Evolutionary conservation across 139 green algal genomes (phyloP).

Genomic region (Chlorella sorokiniana): DNA sequence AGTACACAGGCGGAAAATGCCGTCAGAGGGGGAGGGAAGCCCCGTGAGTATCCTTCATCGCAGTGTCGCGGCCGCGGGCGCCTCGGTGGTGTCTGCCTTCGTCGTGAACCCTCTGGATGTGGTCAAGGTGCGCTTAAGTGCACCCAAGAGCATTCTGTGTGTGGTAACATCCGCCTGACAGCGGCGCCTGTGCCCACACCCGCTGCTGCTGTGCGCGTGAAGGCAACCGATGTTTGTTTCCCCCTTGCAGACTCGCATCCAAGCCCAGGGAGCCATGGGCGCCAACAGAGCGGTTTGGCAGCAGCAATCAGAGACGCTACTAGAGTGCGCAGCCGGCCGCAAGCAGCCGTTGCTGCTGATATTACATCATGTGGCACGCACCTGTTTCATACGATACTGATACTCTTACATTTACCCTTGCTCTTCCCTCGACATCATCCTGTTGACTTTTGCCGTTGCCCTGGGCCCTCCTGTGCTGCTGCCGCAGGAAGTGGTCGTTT

Average conservation of each 20-base stretch:
- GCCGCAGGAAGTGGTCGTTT: conserved; percentile 53
- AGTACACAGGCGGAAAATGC: not conserved
- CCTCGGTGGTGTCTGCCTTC: conserved; percentile 66
- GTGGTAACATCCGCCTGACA: not conserved
- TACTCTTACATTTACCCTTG: not conserved
- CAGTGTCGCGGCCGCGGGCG: conserved; percentile 64
- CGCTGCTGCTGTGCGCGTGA: not conserved
- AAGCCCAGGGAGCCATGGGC: conserved; percentile 54
- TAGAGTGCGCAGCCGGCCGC: conserved; percentile 38
- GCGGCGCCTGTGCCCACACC: not conserved
- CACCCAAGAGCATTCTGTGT: not conserved
- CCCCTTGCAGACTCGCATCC: conserved; percentile 62
- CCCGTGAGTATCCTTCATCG: conserved; percentile 22
- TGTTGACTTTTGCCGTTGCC: too few species aligned
- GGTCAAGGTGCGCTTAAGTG: conserved; percentile 67
- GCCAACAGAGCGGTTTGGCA: not conserved
- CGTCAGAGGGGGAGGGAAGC: not conserved
- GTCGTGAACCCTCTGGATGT: conserved; percentile 87
- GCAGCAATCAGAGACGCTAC: conserved; percentile 27
- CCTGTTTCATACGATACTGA: not conserved
- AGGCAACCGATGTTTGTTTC: too few species aligned
- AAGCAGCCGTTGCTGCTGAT: not conserved
- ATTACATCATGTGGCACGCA: not conserved
- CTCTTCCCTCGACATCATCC: not conserved
- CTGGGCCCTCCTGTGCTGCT: too few species aligned